Evolutionary conservation across 2,329 filamentous ascomycete genomes (phyloP), one percentile per base, ranked within the genome.

Genomic region (Pseudogymnoascus sp.): DNA sequence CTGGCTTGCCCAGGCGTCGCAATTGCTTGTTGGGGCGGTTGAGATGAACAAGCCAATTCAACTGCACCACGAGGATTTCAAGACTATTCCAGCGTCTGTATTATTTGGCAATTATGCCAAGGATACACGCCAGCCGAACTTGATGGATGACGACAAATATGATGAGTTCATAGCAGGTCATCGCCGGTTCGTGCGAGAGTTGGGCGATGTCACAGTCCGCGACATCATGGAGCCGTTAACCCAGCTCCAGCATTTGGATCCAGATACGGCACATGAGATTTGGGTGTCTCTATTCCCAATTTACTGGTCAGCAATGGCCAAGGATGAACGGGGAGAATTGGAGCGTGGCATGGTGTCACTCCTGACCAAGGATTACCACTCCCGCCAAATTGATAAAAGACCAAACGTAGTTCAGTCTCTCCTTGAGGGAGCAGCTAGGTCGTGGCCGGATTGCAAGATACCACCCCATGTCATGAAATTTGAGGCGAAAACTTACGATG

Each of bases 381-480:
- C 89, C 64, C 85, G 93, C 60, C 94, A 99, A 71, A 87, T 97
- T 61, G 94, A 97, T 73, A 92, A 91, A 76, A 84, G 95, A 54
- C 95, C 94, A 2, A 99, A 99, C 70, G 95, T 97, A 35, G 87
- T 99, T 2, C 90, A 97, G 70, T 94, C 92, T 6, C 81, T 99
- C 62, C 81, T 99, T 5, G 90, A 96, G 68, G 94, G 91, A 40
- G 88, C 90, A 36, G 90, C 92, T 11, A 89, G 88, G 69, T 87
- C 92, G 1, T 89, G 83, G 76, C 93, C 94, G 0, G 84, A 90
- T 21, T 95, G 94, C 75, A 96, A 94, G 75, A 86, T 99, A 58
- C 94, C 94, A 5, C 91, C 94, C 0, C 94, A 99, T 70, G 91
- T 97, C 37, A 85, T 99, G 77, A 99, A 99, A 72, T 97, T 92